Conservation (phyloP, 2,329 filamentous ascomycete species). For the Venturia asperata region DNA sequence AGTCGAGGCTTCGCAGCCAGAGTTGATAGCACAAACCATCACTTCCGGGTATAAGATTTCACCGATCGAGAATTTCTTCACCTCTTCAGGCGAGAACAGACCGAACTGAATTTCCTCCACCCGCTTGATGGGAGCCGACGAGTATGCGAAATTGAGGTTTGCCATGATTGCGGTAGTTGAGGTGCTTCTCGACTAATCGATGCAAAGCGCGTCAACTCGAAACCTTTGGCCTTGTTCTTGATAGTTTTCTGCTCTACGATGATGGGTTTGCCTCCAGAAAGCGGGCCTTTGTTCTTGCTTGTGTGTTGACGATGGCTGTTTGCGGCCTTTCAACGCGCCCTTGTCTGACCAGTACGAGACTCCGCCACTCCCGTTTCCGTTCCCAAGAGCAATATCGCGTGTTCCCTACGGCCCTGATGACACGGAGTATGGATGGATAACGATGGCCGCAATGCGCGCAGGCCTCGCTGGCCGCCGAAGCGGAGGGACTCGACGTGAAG, state of each 20-base stretch:
- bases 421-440: not conserved
- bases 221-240: not conserved
- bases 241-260: slow-evolving; percentile 2
- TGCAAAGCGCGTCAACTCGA: slow-evolving; percentile 4
- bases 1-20: slow-evolving; percentile 16
- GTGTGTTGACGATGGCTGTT: slow-evolving; percentile 6
- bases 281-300: not conserved
- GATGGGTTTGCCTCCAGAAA: not conserved
- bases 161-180: slow-evolving; percentile 50
- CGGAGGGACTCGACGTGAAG: slow-evolving; percentile 10
- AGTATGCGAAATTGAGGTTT: slow-evolving; percentile 80
- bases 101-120: slow-evolving; percentile 99
- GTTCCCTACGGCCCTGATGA: not conserved
- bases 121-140: slow-evolving; percentile 90
- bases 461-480: slow-evolving; percentile 17
- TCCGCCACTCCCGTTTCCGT: not conserved
- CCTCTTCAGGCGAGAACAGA: slow-evolving; percentile 94
- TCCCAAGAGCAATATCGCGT: slow-evolving; percentile 3
- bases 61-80: slow-evolving; percentile 96
- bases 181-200: not conserved
- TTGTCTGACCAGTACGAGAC: slow-evolving; percentile 7
- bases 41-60: slow-evolving; percentile 98
- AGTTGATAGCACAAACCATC: slow-evolving; percentile 52
- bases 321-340: slow-evolving; percentile 8
- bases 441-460: slow-evolving; percentile 14